Evolutionary conservation across 768 basidiomycete genomes (phyloP), one percentile per base, ranked within the genome.

Genomic region (Hypsizygus marmoreus): DNA sequence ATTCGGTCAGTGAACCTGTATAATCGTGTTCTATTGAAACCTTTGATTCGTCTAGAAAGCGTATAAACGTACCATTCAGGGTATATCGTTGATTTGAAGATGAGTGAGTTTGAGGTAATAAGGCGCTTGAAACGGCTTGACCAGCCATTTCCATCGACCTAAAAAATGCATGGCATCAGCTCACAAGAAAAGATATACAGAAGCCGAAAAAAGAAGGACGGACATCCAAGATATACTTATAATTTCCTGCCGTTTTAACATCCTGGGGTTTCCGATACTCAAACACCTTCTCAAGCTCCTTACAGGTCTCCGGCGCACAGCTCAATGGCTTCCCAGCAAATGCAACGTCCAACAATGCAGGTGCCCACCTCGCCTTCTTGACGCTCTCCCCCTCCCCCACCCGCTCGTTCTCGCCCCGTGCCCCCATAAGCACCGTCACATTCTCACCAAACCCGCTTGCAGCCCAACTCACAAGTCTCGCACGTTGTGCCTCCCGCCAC

Each of bases 131-230:
- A 86, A 5, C 83, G 73, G 36, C 77, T 72, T 8, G 79, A 81
- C 82, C 83, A 84, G 1, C 81, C 82, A 41, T 80, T 76, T 4
- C 79, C 79, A 45, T 80, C 79, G 7, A 81, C 64, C 77, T 79
- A 36, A 7, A 47, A 16, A 23, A 40, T 13, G 6, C 20, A 8
- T 4, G 8, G 10, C 13, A 39, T 38, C 13, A 39, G n/a, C 16
- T n/a, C n/a, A n/a, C n/a, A 25, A 28, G 19, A 4, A 11, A 3
- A 11, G 19, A 3, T 4, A 13, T 11, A 22, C 11, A 26, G 29
- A 39, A 33, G 24, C 8, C 13, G 17, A 17, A 49, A 23, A n/a
- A 55, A 43, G 28, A 63, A 71, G 53, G 24, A 67, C 74, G 53
- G 37, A 80, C 79, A 45, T 82, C 80, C 24, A 82, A 52, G 34